Evolutionary conservation across 176 grass and related monocot genomes (phyloP).

Genomic region (Hsuehochloa calcarea): DNA sequence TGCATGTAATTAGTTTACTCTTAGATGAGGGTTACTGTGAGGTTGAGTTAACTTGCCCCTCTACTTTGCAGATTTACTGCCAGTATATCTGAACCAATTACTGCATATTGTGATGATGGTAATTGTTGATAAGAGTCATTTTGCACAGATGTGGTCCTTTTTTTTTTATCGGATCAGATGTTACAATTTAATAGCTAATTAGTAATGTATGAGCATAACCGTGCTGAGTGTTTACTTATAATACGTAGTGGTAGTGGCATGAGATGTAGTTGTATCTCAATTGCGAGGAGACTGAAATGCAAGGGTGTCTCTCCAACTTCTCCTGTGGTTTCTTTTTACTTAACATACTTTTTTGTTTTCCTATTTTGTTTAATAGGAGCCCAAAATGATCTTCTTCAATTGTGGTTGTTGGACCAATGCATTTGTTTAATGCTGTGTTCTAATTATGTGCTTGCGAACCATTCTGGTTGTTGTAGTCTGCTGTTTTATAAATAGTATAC

Average conservation of each 20-base stretch:
- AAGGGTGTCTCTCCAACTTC: not conserved
- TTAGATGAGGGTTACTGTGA: not conserved
- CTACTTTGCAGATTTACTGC: not conserved
- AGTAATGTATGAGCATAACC: not conserved
- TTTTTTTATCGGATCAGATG: not conserved
- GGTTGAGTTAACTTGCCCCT: not conserved
- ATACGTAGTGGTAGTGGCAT: not conserved
- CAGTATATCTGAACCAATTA: not conserved
- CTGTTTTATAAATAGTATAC: not conserved
- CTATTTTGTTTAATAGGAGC: not conserved
- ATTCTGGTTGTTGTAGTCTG: not conserved
- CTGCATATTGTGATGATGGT: too few species aligned
- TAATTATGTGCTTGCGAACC: not conserved
- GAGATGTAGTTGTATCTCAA: not conserved
- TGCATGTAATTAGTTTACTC: not conserved
- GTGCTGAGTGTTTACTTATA: not conserved
- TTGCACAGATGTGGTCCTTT: not conserved
- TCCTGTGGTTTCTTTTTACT: not conserved
- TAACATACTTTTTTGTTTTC: not conserved
- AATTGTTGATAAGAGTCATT: not conserved
- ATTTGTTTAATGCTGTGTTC: not conserved
- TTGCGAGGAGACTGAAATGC: not conserved
- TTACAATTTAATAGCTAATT: not conserved
- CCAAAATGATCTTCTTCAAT: not conserved
- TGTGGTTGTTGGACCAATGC: not conserved